Base-by-base conservation (phyloP, 345 rosid species). In the Erucastrum elatum region DNA sequence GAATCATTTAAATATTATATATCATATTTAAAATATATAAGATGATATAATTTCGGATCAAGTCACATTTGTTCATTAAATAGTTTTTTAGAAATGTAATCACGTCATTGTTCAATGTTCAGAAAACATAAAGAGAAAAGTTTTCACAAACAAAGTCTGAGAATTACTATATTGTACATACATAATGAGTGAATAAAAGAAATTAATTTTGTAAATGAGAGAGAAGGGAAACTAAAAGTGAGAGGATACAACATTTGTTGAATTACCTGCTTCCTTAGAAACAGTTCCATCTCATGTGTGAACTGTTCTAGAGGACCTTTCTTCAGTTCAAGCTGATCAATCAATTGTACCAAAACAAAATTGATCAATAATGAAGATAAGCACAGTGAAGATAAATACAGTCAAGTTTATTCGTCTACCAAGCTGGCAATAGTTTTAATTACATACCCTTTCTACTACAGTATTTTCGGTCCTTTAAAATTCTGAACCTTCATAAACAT, bases 261-360 rank as follows among this genome's bases (percentile, higher is more conserved):
- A n/a, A n/a, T n/a, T n/a, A n/a, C n/a, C 81, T 91, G 98, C 82
- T 91, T 93, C 69, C 99, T 89, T 74, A 93, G 72, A 66, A 89
- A 84, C 5, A 98, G 99, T 87, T 95, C 97, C 99, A 95, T 93
- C 76, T 93, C 99, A 88, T 90, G n/a, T n/a, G n/a, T n/a, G n/a
- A n/a, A n/a, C n/a, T n/a, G n/a, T n/a, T n/a, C n/a, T n/a, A n/a
- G n/a, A 82, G 94, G 94, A 67, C 99, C 99, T 80, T 90, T 94
- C 67, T 77, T 73, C 26, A 93, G 89, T 80, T 89, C 99, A 81
- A 91, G 88, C 99, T 90, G 76, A 72, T 77, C 64, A 55, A 46
- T 67, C 29, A 0, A 12, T 51, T 21, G 25, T 15, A 35, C 13
- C 35, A 3, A 35, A 39, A 53, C 11, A 71, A 30, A 62, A 8